Evolutionary conservation across 129 eudicot genomes (phyloP).

Genomic region (Saussurea involucrata): DNA sequence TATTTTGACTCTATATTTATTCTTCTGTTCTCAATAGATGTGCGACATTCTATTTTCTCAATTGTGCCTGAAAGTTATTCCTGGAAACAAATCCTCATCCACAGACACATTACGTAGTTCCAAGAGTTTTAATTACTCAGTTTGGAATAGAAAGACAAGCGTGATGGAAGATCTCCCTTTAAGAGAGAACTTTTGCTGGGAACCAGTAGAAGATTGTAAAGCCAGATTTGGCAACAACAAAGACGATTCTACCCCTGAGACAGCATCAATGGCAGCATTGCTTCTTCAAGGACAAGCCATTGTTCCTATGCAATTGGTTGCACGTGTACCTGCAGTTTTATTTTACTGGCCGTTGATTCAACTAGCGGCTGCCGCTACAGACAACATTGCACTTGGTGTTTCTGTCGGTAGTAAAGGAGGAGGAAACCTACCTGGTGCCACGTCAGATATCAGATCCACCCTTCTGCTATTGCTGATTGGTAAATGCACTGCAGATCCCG

Average conservation of each 20-base stretch:
- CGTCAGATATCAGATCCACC: conserved; percentile 96
- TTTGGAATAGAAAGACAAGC: conserved; percentile 38
- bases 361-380: conserved; percentile 95
- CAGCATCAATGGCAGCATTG: conserved; percentile 93
- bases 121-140: conserved; percentile 46
- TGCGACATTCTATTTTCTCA: conserved; percentile 93
- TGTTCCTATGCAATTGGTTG: conserved; percentile 96
- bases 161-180: conserved; percentile 40
- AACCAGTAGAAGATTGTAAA: conserved; percentile 43
- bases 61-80: conserved; percentile 86
- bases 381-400: conserved; percentile 95
- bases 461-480: conserved; percentile 94
- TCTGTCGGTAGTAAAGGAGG: conserved; percentile 99
- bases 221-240: conserved; percentile 35
- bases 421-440: conserved; percentile 96
- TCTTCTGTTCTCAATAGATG: conserved; percentile 54
- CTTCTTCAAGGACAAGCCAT: conserved; percentile 93
- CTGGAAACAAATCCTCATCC: conserved; percentile 42
- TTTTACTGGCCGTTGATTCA: conserved; percentile 99
- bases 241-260: conserved; percentile 45
- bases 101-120: conserved; percentile 46
- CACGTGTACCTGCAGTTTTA: conserved; percentile 87
- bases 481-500: conserved; percentile 89
- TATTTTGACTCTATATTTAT: conserved; percentile 9
- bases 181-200: conserved; percentile 43